Conservation (phyloP, 208 protist species). For the Crithidia bombi region DNA sequence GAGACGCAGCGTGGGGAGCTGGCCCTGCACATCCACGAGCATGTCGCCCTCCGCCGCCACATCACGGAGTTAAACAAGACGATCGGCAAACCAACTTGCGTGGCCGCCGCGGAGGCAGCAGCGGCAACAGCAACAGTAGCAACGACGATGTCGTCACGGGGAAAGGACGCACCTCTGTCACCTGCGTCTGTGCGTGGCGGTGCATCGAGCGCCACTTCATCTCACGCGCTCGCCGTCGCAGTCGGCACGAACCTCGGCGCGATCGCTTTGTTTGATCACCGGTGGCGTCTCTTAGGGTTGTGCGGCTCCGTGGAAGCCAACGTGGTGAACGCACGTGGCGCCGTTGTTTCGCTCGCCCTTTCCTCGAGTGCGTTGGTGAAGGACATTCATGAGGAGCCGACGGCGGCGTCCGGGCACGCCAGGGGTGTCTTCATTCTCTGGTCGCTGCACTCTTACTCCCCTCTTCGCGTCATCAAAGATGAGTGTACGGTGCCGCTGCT, state of each 20-base stretch:
- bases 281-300: conserved; percentile 24
- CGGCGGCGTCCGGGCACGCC: conserved; percentile 52
- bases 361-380: background rate
- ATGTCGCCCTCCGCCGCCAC: conserved; percentile 48
- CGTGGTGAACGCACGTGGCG: conserved; percentile 38
- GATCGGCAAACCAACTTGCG: conserved; percentile 58
- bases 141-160: too few species aligned
- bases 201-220: background rate
- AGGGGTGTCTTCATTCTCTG: conserved; percentile 51
- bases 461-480: conserved; percentile 53
- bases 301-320: conserved; percentile 29
- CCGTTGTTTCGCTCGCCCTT: conserved; percentile 56
- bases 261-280: conserved; percentile 57
- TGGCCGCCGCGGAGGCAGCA: conserved; percentile 22
- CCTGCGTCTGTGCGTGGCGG: too few species aligned
- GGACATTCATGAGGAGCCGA: conserved; percentile 23
- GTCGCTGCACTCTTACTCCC: conserved; percentile 42
- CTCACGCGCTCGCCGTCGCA: conserved; percentile 24
- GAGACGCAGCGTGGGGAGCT: conserved; percentile 28
- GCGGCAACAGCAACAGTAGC: background rate
- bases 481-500: conserved; percentile 55
- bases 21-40: conserved; percentile 70
- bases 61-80: conserved; percentile 36
- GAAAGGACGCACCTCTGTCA: too few species aligned
- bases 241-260: conserved; percentile 71